Percentiles rank a stretch among this genome's conserved stretches.
Evolutionary conservation across 306 rosid genomes (phyloP).

Genomic region (Lathyrus oleraceus): DNA sequence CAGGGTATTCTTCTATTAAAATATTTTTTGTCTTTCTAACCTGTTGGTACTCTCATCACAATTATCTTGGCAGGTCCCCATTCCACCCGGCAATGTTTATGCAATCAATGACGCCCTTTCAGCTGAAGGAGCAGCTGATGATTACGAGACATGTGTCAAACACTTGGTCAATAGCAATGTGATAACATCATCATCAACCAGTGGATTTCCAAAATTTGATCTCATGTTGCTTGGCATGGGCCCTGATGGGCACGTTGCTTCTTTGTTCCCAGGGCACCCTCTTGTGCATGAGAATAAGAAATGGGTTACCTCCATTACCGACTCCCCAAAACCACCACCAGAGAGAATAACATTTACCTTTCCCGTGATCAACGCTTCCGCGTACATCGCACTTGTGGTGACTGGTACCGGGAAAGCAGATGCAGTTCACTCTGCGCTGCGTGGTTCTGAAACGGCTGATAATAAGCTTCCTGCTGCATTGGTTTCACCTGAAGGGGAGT

Average conservation of each 20-base stretch:
- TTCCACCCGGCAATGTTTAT: conserved; percentile 62
- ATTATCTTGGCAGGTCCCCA: conserved; percentile 58
- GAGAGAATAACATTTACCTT: conserved; percentile 85
- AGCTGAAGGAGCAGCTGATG: conserved; percentile 93
- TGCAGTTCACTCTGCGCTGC: conserved; percentile 64
- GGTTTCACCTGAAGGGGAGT: conserved; percentile 76
- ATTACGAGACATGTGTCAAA: conserved; percentile 71
- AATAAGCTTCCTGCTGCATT: conserved; percentile 65
- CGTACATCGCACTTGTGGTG: conserved; percentile 66
- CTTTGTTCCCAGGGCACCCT: conserved; percentile 92
- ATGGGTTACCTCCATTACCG: conserved; percentile 81
- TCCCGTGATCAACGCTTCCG: conserved; percentile 84
- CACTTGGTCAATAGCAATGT: conserved; percentile 56
- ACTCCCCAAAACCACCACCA: conserved; percentile 96
- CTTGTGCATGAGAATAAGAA: conserved; percentile 68
- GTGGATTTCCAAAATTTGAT: conserved; percentile 87
- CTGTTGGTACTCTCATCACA: conserved; percentile 6
- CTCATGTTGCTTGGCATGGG: conserved; percentile 97
- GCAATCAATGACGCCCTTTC: conserved; percentile 81
- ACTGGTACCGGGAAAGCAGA: conserved; percentile 71
- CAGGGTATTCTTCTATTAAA: neutral
- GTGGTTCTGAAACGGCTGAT: conserved; percentile 42
- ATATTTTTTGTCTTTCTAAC: conserved; percentile 23
- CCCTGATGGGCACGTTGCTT: conserved; percentile 96
- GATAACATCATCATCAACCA: conserved; percentile 49